Evolutionary conservation across 805 yeast species (phyloP).

Genomic region (Kuraishia cidri): DNA sequence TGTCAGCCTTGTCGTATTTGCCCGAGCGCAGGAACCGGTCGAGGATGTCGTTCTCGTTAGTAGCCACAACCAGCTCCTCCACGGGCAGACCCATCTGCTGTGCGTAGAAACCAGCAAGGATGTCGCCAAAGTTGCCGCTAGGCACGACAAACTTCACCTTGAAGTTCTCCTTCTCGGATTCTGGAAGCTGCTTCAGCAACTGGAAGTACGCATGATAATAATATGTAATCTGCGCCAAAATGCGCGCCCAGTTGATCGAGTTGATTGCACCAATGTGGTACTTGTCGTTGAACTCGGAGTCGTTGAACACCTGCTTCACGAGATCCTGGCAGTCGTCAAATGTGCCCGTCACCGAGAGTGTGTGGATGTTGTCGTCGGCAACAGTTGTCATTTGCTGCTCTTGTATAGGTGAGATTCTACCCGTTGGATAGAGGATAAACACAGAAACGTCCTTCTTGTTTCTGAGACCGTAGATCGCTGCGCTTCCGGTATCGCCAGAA

Average conservation of each 20-base stretch:
- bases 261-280: slow-evolving; percentile 97
- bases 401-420: slow-evolving; percentile 95
- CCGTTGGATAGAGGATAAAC: slow-evolving; percentile 93
- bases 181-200: slow-evolving; percentile 29
- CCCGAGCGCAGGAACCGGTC: slow-evolving; percentile 89
- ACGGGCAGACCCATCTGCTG: slow-evolving; percentile 92
- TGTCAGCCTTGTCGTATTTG: slow-evolving; percentile 63
- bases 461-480: slow-evolving; percentile 96
- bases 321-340: slow-evolving; percentile 98
- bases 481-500: slow-evolving; percentile 98
- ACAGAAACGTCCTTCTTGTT: slow-evolving; percentile 98
- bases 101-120: slow-evolving; percentile 93
- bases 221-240: slow-evolving; percentile 94
- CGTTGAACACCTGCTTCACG: slow-evolving; percentile 90
- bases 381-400: slow-evolving; percentile 99
- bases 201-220: slow-evolving; percentile 90
- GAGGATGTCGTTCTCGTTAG: slow-evolving; percentile 91
- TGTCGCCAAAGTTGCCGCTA: slow-evolving; percentile 97
- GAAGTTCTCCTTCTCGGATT: slow-evolving; percentile 19
- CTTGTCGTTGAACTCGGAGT: slow-evolving; percentile 74
- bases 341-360: slow-evolving; percentile 90
- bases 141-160: slow-evolving; percentile 87
- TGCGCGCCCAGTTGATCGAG: slow-evolving; percentile 99
- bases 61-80: slow-evolving; percentile 82
- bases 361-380: slow-evolving; percentile 85